These are phyloP conservation scores for Lachancea sp. DNA, from an alignment of 805 yeast species.

Conservation along the genomic window DNA sequence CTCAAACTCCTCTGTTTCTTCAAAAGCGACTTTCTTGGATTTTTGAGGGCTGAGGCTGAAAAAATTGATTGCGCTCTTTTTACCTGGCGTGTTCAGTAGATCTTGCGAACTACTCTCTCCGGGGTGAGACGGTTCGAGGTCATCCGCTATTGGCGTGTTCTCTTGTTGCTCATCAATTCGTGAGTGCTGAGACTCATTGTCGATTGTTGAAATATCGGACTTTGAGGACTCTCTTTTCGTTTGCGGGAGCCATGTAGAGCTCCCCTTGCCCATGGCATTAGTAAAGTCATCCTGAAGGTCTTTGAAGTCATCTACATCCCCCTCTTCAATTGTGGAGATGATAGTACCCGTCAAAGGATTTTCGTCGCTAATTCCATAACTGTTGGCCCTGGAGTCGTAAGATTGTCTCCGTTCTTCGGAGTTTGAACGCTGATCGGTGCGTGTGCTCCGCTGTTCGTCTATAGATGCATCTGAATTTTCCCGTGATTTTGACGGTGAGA, in stretches of 20 bases:
- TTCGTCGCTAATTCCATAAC: slow-evolving; percentile 3
- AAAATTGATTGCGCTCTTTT: not conserved
- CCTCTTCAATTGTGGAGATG: slow-evolving; percentile 26
- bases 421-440: not conserved
- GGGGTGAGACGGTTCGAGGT: not conserved
- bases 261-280: slow-evolving; percentile 22
- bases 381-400: not conserved
- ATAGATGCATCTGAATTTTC: not conserved
- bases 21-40: not conserved
- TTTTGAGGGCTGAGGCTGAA: not conserved
- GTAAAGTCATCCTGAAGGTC: slow-evolving; percentile 29
- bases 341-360: slow-evolving; percentile 25
- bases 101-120: not conserved
- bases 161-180: not conserved
- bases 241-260: slow-evolving; percentile 28
- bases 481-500: slow-evolving; percentile 1
- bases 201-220: not conserved
- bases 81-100: not conserved
- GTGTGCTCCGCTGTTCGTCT: not conserved
- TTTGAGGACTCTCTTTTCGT: not conserved
- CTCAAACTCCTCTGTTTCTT: not conserved
- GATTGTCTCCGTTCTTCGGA: not conserved
- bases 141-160: not conserved
- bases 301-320: slow-evolving; percentile 30
- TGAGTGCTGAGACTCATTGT: not conserved